Percentiles rank a stretch among this genome's conserved stretches.
Evolutionary conservation across 2,329 filamentous ascomycete species (phyloP).

Genomic region (Colletotrichum godetiae): DNA sequence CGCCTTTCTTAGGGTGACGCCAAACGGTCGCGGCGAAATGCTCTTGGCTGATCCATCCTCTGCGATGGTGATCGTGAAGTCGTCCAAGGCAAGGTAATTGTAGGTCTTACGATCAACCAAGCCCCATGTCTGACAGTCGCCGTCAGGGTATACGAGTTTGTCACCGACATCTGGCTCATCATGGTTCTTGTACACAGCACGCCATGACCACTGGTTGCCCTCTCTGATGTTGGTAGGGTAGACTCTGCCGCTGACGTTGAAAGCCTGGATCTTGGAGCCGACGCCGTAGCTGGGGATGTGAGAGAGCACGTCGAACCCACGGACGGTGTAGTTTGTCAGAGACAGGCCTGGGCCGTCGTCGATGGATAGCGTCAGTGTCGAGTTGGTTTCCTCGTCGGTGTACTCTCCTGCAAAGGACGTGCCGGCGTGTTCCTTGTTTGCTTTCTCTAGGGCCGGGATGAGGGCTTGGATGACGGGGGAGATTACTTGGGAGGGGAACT

Average conservation of each 20-base stretch:
- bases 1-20: conserved; percentile 7
- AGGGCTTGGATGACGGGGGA: conserved; percentile 45
- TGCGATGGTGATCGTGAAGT: conserved; percentile 42
- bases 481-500: conserved; percentile 39
- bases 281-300: conserved; percentile 45
- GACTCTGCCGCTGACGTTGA: conserved; percentile 19
- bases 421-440: conserved; percentile 50
- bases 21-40: conserved; percentile 17
- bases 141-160: conserved; percentile 43
- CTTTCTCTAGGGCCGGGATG: conserved; percentile 56
- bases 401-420: conserved; percentile 52
- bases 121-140: conserved; percentile 47
- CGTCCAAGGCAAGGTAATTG: conserved; percentile 44
- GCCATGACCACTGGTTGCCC: conserved; percentile 43
- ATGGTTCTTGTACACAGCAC: conserved; percentile 45
- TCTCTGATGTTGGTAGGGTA: conserved; percentile 23
- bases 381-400: conserved; percentile 50
- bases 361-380: conserved; percentile 50
- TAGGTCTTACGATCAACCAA: conserved; percentile 47
- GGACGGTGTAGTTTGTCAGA: conserved; percentile 52
- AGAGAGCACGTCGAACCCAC: conserved; percentile 52
- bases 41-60: conserved; percentile 10
- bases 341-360: conserved; percentile 53
- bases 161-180: conserved; percentile 37
- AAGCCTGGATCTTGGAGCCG: neutral